These are phyloP conservation scores for Hypoxylon sp. DNA, from an alignment of 2,329 filamentous ascomycete species.

Conservation along the genomic window DNA sequence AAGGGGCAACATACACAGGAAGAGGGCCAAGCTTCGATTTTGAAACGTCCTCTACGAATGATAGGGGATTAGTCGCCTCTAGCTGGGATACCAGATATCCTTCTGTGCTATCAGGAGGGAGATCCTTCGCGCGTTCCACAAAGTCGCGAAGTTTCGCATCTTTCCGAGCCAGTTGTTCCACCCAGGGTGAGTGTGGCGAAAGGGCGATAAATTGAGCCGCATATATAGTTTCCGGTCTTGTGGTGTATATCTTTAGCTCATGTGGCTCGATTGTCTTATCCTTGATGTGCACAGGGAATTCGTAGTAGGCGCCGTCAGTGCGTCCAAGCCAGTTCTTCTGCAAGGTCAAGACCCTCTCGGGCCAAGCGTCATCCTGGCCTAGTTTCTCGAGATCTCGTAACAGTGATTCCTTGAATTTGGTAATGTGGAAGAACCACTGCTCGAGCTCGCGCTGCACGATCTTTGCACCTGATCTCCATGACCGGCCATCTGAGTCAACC, in stretches of 20 bases:
- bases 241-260: conserved; percentile 83
- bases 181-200: conserved; percentile 79
- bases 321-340: conserved; percentile 91
- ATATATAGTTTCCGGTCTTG: conserved; percentile 87
- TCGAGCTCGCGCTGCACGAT: conserved; percentile 84
- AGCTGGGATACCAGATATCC: conserved; percentile 78
- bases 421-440: conserved; percentile 93
- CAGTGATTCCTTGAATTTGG: conserved; percentile 80
- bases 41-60: conserved; percentile 66
- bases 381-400: conserved; percentile 79
- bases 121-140: conserved; percentile 72
- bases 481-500: conserved; percentile 86
- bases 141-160: conserved; percentile 77
- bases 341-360: conserved; percentile 85
- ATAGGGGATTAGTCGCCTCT: conserved; percentile 76
- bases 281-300: conserved; percentile 73
- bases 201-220: conserved; percentile 89
- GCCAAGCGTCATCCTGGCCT: conserved; percentile 77
- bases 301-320: conserved; percentile 79
- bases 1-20: conserved; percentile 86
- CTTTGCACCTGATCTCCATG: conserved; percentile 89
- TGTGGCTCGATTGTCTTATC: conserved; percentile 57
- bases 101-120: conserved; percentile 70
- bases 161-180: conserved; percentile 70
- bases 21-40: conserved; percentile 70